Percentiles rank a stretch among this genome's conserved stretches.
Conservation (phyloP, 164 flowering plant genomes). For the Buxus sempervirens region DNA sequence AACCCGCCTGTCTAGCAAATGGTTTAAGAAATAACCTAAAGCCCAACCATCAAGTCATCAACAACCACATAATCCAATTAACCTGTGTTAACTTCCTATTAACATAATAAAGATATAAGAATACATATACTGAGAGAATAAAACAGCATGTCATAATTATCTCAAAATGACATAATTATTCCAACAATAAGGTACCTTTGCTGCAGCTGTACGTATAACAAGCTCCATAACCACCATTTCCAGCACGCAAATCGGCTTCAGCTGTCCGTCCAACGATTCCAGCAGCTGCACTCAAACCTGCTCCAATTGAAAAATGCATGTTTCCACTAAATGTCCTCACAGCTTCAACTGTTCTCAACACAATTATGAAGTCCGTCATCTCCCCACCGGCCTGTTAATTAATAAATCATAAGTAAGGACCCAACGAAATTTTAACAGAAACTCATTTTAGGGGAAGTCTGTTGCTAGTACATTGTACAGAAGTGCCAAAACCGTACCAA, state of each 20-base stretch:
- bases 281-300: conserved; percentile 90
- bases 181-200: conserved; percentile 55
- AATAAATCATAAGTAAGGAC: background rate
- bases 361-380: conserved; percentile 85
- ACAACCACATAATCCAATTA: too few relatives aligned
- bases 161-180: too few relatives aligned
- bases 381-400: conserved; percentile 82
- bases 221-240: conserved; percentile 88
- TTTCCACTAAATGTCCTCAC: conserved; percentile 78
- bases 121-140: too few relatives aligned
- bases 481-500: background rate
- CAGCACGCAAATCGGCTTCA: conserved; percentile 87
- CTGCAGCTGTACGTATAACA: conserved; percentile 99
- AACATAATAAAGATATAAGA: too few relatives aligned
- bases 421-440: background rate
- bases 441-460: background rate
- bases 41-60: too few relatives aligned
- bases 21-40: too few relatives aligned
- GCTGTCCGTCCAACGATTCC: conserved; percentile 77
- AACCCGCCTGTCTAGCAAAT: too few relatives aligned
- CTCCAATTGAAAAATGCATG: conserved; percentile 79
- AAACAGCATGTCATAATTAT: too few relatives aligned
- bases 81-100: too few relatives aligned
- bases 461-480: background rate
- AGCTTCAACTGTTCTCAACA: conserved; percentile 77